phyloP scores from a whole-genome alignment of 129 eudicot species.

The Kitagawia praeruptora region DNA sequence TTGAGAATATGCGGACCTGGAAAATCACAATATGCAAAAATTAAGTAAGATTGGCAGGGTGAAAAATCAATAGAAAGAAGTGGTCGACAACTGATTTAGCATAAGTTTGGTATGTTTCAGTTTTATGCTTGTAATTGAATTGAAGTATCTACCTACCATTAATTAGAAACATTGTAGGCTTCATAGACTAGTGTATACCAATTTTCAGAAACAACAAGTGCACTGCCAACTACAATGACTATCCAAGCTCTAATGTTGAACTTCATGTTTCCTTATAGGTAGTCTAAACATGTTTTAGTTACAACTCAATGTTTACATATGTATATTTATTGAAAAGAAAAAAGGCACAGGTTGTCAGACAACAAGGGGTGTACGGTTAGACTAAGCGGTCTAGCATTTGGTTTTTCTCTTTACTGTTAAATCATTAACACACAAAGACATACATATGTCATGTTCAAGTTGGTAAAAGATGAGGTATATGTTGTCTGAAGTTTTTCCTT shows the following conservation, averaged over 20 bases:
- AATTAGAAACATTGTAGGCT: not conserved
- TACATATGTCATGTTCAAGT: slow-evolving; percentile 1
- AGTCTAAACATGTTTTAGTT: not conserved
- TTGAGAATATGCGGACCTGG: too few relatives aligned
- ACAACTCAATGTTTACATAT: not conserved
- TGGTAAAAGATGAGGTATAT: not conserved
- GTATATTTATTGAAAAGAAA: not conserved
- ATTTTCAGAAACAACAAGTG: slow-evolving; percentile 12
- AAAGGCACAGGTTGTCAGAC: not conserved
- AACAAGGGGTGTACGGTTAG: slow-evolving; percentile 1
- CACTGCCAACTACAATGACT: slow-evolving; percentile 24
- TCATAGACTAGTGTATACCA: not conserved
- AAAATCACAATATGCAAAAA: too few relatives aligned
- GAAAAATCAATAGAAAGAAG: too few relatives aligned
- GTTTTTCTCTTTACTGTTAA: slow-evolving; percentile 1
- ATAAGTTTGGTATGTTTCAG: too few relatives aligned
- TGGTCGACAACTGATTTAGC: too few relatives aligned
- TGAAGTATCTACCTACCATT: too few relatives aligned
- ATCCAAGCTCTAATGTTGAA: slow-evolving; percentile 21
- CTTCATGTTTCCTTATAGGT: slow-evolving; percentile 20
- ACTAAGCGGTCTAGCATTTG: not conserved
- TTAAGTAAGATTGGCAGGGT: too few relatives aligned
- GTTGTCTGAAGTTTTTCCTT: not conserved
- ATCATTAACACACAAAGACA: not conserved
- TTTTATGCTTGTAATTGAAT: too few relatives aligned